phyloP scores from a whole-genome alignment of 495 filamentous ascomycete species.

The Lasiosphaeriaceae sp. region DNA sequence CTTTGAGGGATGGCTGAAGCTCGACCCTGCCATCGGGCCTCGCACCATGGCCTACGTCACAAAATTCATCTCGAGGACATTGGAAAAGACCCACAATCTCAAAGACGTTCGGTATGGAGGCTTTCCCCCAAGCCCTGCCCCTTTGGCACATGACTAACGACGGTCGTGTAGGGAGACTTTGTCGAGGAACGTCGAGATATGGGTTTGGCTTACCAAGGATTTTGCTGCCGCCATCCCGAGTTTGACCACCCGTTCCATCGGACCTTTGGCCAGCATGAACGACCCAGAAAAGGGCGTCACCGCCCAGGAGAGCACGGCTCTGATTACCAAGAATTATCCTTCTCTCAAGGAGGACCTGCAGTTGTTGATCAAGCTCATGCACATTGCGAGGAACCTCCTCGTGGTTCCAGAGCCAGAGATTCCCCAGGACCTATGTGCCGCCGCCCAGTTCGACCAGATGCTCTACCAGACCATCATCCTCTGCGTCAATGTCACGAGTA shows the following conservation, averaged over 20 bases:
- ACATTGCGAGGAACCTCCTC: constrained; percentile 79
- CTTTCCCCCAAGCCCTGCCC: background rate
- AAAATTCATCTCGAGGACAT: constrained; percentile 47
- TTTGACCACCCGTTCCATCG: constrained; percentile 35
- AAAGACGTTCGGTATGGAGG: constrained; percentile 49
- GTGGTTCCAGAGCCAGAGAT: constrained; percentile 68
- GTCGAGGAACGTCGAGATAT: constrained; percentile 58
- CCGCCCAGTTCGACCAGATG: constrained; percentile 72
- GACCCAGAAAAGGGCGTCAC: constrained; percentile 50
- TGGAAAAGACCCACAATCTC: constrained; percentile 49
- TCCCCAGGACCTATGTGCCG: constrained; percentile 81
- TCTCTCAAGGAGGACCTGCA: constrained; percentile 76
- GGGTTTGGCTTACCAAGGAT: constrained; percentile 57
- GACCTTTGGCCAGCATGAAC: constrained; percentile 27
- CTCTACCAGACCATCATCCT: constrained; percentile 79
- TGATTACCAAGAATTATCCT: constrained; percentile 77
- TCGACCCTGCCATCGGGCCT: constrained; percentile 44
- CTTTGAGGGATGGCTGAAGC: constrained; percentile 53
- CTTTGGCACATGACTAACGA: background rate
- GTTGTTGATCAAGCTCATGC: constrained; percentile 77
- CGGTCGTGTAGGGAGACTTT: constrained; percentile 47
- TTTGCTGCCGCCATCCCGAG: constrained; percentile 36
- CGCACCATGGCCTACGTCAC: constrained; percentile 46
- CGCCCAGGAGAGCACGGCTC: constrained; percentile 55
- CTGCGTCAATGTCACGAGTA: constrained; percentile 81